Evolutionary conservation across 2,329 filamentous ascomycete species (phyloP).

Genomic region (Chlorencoelia australis): DNA sequence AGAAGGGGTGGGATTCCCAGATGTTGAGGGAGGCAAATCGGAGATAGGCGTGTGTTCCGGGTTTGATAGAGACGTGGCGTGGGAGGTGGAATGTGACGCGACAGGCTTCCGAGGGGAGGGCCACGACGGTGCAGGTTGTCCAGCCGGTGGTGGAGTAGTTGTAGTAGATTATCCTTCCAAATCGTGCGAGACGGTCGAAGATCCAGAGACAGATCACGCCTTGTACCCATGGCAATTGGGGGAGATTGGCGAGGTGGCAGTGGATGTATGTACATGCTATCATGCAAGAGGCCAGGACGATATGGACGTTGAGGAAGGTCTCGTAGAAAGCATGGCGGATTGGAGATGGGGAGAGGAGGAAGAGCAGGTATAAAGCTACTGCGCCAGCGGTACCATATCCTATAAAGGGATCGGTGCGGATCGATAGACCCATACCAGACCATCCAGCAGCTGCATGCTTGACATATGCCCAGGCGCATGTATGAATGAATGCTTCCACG

Average conservation of each 20-base stretch:
- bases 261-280: conserved; percentile 73
- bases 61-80: conserved; percentile 53
- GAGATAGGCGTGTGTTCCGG: conserved; percentile 67
- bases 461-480: conserved; percentile 63
- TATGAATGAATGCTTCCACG: conserved; percentile 60
- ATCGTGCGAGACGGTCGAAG: conserved; percentile 55
- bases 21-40: conserved; percentile 55
- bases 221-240: conserved; percentile 64
- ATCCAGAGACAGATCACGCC: conserved; percentile 70
- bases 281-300: conserved; percentile 57
- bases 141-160: conserved; percentile 46
- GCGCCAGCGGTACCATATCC: conserved; percentile 51
- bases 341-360: conserved; percentile 64
- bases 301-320: conserved; percentile 83
- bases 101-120: conserved; percentile 58
- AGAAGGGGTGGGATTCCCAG: conserved; percentile 73
- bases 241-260: conserved; percentile 53
- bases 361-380: conserved; percentile 52
- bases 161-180: conserved; percentile 52
- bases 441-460: conserved; percentile 56
- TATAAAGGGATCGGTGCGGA: conserved; percentile 54
- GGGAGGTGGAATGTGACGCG: conserved; percentile 62
- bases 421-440: conserved; percentile 42
- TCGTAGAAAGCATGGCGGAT: conserved; percentile 94
- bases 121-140: conserved; percentile 56